A percentile compares a stretch with the other conserved stretches of the same genome.
Conservation (phyloP, 78 protist genomes). For the Paratrimastix pyriformis region DNA sequence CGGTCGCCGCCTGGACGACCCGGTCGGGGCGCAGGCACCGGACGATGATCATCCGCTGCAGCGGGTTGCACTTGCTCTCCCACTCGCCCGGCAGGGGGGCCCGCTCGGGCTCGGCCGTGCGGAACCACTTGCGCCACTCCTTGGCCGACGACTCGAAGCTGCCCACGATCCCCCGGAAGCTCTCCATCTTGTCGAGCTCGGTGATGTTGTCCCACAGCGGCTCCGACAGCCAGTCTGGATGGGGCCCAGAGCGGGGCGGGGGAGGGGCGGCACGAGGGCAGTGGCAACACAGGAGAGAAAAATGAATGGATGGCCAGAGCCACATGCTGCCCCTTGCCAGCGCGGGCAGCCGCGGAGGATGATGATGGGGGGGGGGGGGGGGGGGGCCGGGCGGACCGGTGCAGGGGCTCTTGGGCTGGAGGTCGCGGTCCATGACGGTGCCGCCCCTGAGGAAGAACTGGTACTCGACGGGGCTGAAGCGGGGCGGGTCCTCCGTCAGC, state of each 20-base stretch:
- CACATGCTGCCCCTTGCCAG: too few species aligned
- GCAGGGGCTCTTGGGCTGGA: constrained; percentile 48
- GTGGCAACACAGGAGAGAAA: background rate
- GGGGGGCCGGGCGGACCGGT: too few species aligned
- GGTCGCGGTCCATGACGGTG: constrained; percentile 48
- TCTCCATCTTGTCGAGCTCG: constrained; percentile 50
- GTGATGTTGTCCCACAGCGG: constrained; percentile 65
- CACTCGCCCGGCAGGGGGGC: constrained; percentile 61
- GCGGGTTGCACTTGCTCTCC: constrained; percentile 53
- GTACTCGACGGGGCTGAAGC: constrained; percentile 51
- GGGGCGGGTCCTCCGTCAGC: constrained; percentile 13
- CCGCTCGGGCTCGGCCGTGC: constrained; percentile 52
- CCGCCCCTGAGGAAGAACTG: constrained; percentile 71
- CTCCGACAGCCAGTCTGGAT: constrained; percentile 61
- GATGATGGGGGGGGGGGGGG: too few species aligned
- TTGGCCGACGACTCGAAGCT: constrained; percentile 41
- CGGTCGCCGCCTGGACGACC: constrained; percentile 37
- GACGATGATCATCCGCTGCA: constrained; percentile 57
- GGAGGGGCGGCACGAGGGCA: background rate
- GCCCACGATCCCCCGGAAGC: constrained; percentile 36
- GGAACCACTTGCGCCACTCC: constrained; percentile 74
- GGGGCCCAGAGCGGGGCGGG: background rate
- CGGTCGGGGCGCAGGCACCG: constrained; percentile 80
- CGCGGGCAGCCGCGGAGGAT: too few species aligned
- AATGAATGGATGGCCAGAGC: too few species aligned